Conservation (phyloP, 106 monocot species). For the Hemerocallis citrina region DNA sequence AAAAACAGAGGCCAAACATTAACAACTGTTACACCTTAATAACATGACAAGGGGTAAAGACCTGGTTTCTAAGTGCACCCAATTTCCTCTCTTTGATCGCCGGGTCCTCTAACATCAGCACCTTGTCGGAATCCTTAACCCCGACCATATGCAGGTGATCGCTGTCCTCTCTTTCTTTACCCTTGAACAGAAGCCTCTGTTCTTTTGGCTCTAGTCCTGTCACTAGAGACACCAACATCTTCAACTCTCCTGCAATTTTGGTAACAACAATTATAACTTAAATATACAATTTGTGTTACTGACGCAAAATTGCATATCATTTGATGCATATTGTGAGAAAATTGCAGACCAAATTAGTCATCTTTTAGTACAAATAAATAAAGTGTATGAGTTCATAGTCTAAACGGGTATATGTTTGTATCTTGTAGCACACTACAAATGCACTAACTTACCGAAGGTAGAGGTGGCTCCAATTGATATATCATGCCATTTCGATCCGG, state of each 20-base stretch:
- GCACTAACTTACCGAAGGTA: conserved; percentile 36
- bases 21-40: conserved; percentile 2
- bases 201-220: conserved; percentile 41
- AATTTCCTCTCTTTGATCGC: neutral
- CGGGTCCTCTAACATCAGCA: conserved; percentile 3
- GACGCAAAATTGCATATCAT: neutral
- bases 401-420: too few relatives aligned
- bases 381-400: too few relatives aligned
- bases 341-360: neutral
- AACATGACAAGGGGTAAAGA: neutral
- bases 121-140: conserved; percentile 9
- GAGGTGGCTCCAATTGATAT: conserved; percentile 37
- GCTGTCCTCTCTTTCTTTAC: conserved; percentile 35
- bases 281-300: neutral
- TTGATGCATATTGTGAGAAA: neutral
- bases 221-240: conserved; percentile 17
- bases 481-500: conserved; percentile 33
- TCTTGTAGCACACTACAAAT: neutral
- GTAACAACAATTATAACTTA: neutral
- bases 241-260: conserved; percentile 11
- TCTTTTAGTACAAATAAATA: neutral
- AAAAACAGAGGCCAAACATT: neutral
- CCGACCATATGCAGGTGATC: conserved; percentile 53
- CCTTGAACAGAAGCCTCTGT: conserved; percentile 47
- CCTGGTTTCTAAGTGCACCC: neutral